A percentile compares a stretch with the other conserved stretches of the same genome.
phyloP scores from a whole-genome alignment of 1,139 yeast genomes.

The Entelexis paramagnoliae region DNA sequence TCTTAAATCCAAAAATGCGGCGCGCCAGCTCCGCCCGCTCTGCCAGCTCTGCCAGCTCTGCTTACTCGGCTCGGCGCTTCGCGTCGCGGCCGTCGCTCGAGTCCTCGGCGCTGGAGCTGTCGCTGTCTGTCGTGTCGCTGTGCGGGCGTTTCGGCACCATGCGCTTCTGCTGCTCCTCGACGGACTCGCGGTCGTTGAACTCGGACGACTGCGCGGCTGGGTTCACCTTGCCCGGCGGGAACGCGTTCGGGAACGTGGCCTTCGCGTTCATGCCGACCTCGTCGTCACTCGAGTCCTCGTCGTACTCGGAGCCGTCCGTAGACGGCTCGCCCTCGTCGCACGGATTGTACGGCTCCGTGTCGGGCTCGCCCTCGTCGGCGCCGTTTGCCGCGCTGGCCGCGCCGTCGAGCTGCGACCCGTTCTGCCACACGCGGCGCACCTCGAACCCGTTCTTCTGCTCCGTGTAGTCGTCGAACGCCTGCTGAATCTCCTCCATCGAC shows the following conservation, averaged over 20 bases:
- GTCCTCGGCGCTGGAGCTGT: not conserved
- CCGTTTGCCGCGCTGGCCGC: not conserved
- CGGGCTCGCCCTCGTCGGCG: conserved; percentile 1
- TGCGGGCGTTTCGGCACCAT: conserved; percentile 6
- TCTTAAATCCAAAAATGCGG: no score
- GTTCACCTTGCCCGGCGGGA: conserved; percentile 19
- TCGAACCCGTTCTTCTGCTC: conserved; percentile 64
- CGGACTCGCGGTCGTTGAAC: conserved; percentile 15
- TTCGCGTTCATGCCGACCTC: conserved; percentile 4
- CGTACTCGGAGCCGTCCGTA: not conserved
- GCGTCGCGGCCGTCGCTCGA: not conserved
- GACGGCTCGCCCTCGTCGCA: conserved; percentile 9
- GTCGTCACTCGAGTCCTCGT: not conserved
- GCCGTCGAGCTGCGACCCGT: not conserved
- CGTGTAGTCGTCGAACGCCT: conserved; percentile 65
- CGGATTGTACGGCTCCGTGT: conserved; percentile 12
- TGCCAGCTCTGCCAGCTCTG: not conserved
- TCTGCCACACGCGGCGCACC: conserved; percentile 17
- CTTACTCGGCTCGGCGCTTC: not conserved
- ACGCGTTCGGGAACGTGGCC: conserved; percentile 16
- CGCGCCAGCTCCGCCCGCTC: no score
- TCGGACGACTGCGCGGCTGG: conserved; percentile 14
- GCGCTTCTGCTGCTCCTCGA: conserved; percentile 17
- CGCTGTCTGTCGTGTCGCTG: not conserved
- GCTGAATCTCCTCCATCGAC: conserved; percentile 47